Base-by-base conservation (phyloP, 805 yeast species). In the Wilhelminamyces savonicus region DNA sequence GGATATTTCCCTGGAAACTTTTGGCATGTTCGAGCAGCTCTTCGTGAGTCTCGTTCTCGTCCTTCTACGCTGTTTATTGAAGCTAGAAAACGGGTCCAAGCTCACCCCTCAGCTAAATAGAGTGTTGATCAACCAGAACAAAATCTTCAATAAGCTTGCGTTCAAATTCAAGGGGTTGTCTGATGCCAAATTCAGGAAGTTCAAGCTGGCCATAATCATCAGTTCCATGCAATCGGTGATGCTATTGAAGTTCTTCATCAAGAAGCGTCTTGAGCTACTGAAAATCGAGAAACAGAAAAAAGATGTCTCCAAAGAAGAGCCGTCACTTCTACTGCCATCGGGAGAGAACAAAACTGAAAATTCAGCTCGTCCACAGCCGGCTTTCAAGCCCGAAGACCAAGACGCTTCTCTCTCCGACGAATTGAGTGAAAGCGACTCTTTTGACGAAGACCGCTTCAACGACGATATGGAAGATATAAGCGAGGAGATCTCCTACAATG, bases 101-200 rank as follows among this genome's bases (percentile, higher is more conserved):
- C 33, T 7, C 30, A n/a, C n/a, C n/a, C n/a, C n/a, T n/a, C n/a
- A 32, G 19, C 27, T 35, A 14, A 32, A 29, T 13, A 34, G 37
- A 16, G 31, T 50, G 7, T 40, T 59, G 18, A 52, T 53, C 25
- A 55, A 58, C 25, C 69, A 63, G 36, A 41, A 56, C 5, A 46
- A 44, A 21, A 40, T 61, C 24, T 55, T 54, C 34, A 54, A 54
- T 34, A 46, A 50, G 32, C 31, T 60, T n/a, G 34, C 48, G 10
- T 30, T 29, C 28, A 52, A 51, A 27, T 37, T 48, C 26, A 34
- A 30, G 9, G n/a, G n/a, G n/a, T n/a, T n/a, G n/a, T 31, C 31
- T 12, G 39, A 37, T 16, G 28, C 40, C 5, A 43, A 37, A n/a
- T 24, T 28, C 23, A 32, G 34, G 21, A 21, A 7, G 18, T 21